These are phyloP conservation scores for Populus hybrid DNA, from an alignment of 441 rosid species.

Conservation along the genomic window DNA sequence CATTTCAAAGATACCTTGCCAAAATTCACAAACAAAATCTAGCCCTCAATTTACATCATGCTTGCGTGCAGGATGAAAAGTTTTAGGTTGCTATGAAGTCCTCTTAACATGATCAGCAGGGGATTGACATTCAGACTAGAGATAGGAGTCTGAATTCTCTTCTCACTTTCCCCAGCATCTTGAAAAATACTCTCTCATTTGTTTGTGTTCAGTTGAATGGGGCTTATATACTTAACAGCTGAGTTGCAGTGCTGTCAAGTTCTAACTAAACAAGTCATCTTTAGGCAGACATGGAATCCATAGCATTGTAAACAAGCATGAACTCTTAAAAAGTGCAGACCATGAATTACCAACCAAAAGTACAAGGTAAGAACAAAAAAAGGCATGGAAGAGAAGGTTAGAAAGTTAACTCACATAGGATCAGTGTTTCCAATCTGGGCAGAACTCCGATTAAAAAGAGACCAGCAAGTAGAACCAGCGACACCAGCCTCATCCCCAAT, in stretches of 20 bases:
- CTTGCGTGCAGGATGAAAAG: background rate
- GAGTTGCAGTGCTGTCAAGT: background rate
- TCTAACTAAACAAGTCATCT: background rate
- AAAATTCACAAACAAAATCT: background rate
- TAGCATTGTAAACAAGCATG: background rate
- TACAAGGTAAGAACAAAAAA: background rate
- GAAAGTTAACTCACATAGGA: slow-evolving; percentile 39
- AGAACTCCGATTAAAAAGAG: slow-evolving; percentile 64
- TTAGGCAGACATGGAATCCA: background rate
- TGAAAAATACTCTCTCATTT: background rate
- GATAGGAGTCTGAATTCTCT: background rate
- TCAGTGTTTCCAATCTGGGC: slow-evolving; percentile 63
- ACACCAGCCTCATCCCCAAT: slow-evolving; percentile 76
- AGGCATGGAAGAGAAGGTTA: background rate
- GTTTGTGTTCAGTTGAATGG: background rate
- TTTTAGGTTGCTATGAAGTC: background rate
- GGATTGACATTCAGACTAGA: background rate
- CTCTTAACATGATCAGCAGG: background rate
- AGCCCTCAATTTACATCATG: background rate
- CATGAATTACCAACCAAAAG: background rate
- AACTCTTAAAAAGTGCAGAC: background rate
- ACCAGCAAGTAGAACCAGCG: slow-evolving; percentile 81
- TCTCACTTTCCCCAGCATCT: background rate
- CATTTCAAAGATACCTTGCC: background rate
- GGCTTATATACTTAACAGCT: background rate